These are phyloP conservation scores for Hyphodiscus hymeniophilus DNA, from an alignment of 495 filamentous ascomycete species.

Conservation along the genomic window DNA sequence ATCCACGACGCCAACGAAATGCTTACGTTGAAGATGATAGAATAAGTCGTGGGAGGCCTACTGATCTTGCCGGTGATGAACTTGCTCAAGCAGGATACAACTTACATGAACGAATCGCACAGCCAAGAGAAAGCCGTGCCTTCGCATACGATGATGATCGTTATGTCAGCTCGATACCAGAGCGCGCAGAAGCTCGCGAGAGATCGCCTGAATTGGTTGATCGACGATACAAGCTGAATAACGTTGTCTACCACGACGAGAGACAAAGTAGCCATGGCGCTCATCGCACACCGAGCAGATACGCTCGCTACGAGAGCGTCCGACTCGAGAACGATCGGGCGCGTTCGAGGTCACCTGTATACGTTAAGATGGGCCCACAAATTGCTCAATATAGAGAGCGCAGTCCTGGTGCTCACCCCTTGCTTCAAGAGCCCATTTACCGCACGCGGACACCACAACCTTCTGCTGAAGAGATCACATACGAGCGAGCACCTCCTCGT, in stretches of 20 bases:
- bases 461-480: conserved; percentile 16
- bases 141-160: conserved; percentile 20
- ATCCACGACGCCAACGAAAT: conserved; percentile 6
- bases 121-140: conserved; percentile 2
- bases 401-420: conserved; percentile 9
- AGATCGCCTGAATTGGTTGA: conserved; percentile 23
- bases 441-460: conserved; percentile 10
- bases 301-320: conserved; percentile 24
- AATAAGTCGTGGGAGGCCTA: background rate
- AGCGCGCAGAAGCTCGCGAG: conserved; percentile 10
- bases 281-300: conserved; percentile 22
- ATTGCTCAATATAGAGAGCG: conserved; percentile 12
- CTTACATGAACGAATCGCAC: conserved; percentile 5
- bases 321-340: conserved; percentile 23
- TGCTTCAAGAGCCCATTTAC: conserved; percentile 14
- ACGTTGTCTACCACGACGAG: conserved; percentile 23
- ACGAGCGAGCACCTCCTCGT: conserved; percentile 14
- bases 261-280: conserved; percentile 17
- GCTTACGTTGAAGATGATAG: conserved; percentile 6
- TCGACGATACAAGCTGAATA: conserved; percentile 23
- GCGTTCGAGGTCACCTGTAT: conserved; percentile 26
- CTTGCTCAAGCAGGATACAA: conserved; percentile 4
- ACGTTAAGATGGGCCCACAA: conserved; percentile 20
- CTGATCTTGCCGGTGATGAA: conserved; percentile 1
- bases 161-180: conserved; percentile 5